Percentiles rank a stretch among this genome's conserved stretches.
These are phyloP conservation scores for Sugiyamaella qingdaonensis DNA, from an alignment of 805 yeast species.

Conservation along the genomic window DNA sequence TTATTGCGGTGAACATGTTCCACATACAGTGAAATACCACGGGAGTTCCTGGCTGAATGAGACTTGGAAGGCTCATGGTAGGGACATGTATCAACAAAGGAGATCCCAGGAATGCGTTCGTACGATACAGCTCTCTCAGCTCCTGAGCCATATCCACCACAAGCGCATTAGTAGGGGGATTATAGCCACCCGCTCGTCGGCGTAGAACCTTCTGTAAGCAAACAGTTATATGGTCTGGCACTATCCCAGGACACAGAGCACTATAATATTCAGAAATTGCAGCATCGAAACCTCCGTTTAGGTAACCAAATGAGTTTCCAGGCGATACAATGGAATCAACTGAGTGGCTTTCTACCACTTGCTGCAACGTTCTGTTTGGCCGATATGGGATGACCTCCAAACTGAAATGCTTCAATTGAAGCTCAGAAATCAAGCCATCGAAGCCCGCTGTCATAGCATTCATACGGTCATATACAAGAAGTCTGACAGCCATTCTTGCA, in stretches of 20 bases:
- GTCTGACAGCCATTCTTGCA: not conserved
- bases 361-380: not conserved
- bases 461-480: conserved; percentile 9
- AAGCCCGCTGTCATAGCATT: not conserved
- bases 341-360: conserved; percentile 7
- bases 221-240: conserved; percentile 14
- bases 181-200: conserved; percentile 30
- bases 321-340: conserved; percentile 42
- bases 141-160: conserved; percentile 30
- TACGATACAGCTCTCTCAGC: conserved; percentile 14
- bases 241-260: conserved; percentile 9
- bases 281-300: conserved; percentile 51
- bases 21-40: conserved; percentile 39
- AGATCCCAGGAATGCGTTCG: conserved; percentile 30
- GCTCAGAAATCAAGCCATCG: not conserved
- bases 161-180: conserved; percentile 31
- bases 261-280: conserved; percentile 34
- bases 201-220: conserved; percentile 16
- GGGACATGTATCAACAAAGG: conserved; percentile 36
- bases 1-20: conserved; percentile 32
- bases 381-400: conserved; percentile 5
- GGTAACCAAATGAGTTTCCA: conserved; percentile 47
- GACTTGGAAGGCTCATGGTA: conserved; percentile 38
- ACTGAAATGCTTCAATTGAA: not conserved
- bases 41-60: conserved; percentile 14